Conservation (phyloP, 768 basidiomycete genomes). For the Naganishia vishniacii region DNA sequence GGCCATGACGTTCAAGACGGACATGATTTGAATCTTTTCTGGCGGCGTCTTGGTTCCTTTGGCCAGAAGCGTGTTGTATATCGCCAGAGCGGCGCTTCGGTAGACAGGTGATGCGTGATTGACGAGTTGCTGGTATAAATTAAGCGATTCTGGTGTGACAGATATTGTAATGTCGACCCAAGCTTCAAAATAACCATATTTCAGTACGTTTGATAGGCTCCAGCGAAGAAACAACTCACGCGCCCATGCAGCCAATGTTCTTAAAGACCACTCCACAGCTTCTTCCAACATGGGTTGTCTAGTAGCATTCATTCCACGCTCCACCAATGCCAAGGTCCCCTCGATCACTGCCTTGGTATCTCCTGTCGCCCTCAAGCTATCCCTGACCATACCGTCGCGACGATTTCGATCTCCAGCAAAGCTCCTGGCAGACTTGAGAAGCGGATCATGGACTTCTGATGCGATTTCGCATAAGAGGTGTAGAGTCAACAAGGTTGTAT, state of each 20-base stretch:
- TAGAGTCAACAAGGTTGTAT: slow-evolving; percentile 71
- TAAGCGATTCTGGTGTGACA: slow-evolving; percentile 80
- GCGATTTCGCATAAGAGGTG: slow-evolving; percentile 90
- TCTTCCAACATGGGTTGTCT: slow-evolving; percentile 59
- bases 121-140: slow-evolving; percentile 75
- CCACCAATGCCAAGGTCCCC: slow-evolving; percentile 73
- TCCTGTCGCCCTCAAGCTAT: slow-evolving; percentile 79
- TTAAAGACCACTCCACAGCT: slow-evolving; percentile 83
- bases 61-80: slow-evolving; percentile 73
- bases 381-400: slow-evolving; percentile 77
- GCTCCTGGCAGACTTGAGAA: slow-evolving; percentile 77
- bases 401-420: slow-evolving; percentile 66
- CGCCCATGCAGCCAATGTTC: slow-evolving; percentile 87
- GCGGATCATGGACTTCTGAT: slow-evolving; percentile 92
- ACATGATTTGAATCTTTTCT: slow-evolving; percentile 83
- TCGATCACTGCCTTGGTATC: slow-evolving; percentile 79
- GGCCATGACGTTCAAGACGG: slow-evolving; percentile 76
- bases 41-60: slow-evolving; percentile 88
- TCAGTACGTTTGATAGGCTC: no score
- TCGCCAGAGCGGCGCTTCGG: slow-evolving; percentile 73
- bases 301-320: slow-evolving; percentile 51
- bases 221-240: slow-evolving; percentile 58
- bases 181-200: slow-evolving; percentile 53
- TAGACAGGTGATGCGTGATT: slow-evolving; percentile 67
- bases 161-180: slow-evolving; percentile 98